Conservation (phyloP, 2,329 filamentous ascomycete genomes). For the Penicillium frequentans region DNA sequence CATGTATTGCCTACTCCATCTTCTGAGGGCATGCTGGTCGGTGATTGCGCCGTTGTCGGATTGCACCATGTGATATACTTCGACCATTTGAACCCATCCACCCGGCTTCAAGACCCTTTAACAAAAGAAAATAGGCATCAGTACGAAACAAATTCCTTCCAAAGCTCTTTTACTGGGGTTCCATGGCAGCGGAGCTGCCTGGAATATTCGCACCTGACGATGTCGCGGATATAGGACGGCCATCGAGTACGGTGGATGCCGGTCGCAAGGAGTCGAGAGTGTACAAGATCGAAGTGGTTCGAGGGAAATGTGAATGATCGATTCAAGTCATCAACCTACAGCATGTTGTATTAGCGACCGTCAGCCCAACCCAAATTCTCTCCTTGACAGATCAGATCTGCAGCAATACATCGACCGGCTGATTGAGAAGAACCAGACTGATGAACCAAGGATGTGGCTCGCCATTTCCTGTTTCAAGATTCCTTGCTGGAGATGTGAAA, state of each 20-base stretch:
- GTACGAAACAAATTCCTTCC: neutral
- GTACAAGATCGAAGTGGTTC: constrained; percentile 77
- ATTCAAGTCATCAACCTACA: constrained; percentile 68
- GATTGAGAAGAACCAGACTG: neutral
- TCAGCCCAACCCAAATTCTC: neutral
- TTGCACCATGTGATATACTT: constrained; percentile 81
- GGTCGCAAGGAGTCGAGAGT: constrained; percentile 62
- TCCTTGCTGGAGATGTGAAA: neutral
- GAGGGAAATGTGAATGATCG: constrained; percentile 66
- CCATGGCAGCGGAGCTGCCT: neutral
- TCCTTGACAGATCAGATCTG: neutral
- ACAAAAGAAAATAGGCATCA: constrained; percentile 7
- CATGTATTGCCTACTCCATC: constrained; percentile 68
- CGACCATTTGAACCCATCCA: constrained; percentile 87
- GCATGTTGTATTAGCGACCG: constrained; percentile 17
- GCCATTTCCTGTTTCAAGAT: neutral
- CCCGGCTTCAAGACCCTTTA: constrained; percentile 60
- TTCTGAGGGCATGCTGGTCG: constrained; percentile 61
- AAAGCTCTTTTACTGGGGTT: neutral
- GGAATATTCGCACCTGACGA: constrained; percentile 51
- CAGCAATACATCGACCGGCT: neutral
- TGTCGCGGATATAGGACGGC: constrained; percentile 73
- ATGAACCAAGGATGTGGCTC: neutral
- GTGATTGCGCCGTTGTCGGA: constrained; percentile 80
- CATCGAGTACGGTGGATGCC: constrained; percentile 74